Conservation (phyloP, 75 land plant genomes). For the Chamaecyparis obtusa region DNA sequence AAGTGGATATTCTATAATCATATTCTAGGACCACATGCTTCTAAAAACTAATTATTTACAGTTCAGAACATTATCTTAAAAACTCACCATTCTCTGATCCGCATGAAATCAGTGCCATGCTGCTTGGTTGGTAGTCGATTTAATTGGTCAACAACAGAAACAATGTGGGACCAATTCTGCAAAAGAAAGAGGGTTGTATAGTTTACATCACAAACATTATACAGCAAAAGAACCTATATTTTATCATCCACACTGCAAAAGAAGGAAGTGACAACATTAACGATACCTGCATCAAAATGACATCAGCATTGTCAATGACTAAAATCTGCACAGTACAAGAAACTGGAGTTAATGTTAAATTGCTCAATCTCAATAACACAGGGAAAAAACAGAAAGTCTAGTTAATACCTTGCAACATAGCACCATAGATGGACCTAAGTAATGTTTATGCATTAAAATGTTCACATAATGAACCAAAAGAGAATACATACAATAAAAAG, state of each 20-base stretch:
- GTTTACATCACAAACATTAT: not conserved
- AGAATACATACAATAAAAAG: not conserved
- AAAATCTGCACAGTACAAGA: constrained; percentile 46
- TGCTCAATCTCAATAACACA: not conserved
- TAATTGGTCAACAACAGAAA: constrained; percentile 59
- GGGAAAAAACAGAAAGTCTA: not conserved
- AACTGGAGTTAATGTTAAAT: constrained; percentile 4
- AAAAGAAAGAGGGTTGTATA: not conserved
- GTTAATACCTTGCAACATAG: not conserved
- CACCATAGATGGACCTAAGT: not conserved
- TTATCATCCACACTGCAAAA: not conserved
- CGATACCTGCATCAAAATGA: constrained; percentile 87
- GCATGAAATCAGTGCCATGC: constrained; percentile 91
- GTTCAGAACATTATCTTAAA: not conserved
- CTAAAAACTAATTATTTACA: not conserved
- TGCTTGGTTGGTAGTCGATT: constrained; percentile 73
- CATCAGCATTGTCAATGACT: constrained; percentile 88
- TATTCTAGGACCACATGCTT: not conserved
- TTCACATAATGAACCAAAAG: constrained; percentile 6
- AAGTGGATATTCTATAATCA: not conserved
- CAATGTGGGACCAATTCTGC: constrained; percentile 93
- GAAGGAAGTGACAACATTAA: not conserved
- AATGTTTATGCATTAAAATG: not conserved
- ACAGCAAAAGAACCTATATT: not conserved
- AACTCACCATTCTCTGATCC: constrained; percentile 80